A percentile compares a stretch with the other conserved stretches of the same genome.
These are phyloP conservation scores for Fusarium bactridioides DNA, from an alignment of 2,329 filamentous ascomycete species.

Conservation along the genomic window DNA sequence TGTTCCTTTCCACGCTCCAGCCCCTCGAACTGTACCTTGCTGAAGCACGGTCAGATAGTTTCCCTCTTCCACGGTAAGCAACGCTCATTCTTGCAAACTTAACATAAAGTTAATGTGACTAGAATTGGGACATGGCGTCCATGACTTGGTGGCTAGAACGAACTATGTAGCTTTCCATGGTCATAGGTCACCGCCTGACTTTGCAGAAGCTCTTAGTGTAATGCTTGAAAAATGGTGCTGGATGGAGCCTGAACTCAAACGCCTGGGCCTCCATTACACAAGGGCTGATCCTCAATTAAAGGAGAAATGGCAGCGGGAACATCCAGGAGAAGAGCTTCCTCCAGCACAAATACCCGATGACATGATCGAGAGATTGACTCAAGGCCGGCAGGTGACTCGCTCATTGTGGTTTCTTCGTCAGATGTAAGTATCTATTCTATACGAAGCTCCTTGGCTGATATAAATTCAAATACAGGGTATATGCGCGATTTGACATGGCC, in stretches of 20 bases:
- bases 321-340: neutral
- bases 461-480: neutral
- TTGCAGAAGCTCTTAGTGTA: neutral
- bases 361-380: accelerated
- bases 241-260: neutral
- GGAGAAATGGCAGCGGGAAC: neutral
- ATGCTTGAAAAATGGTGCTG: neutral
- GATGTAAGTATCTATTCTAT: neutral
- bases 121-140: neutral
- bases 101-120: neutral
- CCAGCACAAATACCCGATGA: neutral
- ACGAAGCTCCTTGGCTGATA: neutral
- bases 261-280: neutral
- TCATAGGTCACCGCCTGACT: neutral
- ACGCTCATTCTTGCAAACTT: accelerated
- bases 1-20: neutral
- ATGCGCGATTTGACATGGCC: neutral
- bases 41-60: neutral
- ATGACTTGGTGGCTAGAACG: neutral
- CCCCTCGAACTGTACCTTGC: accelerated
- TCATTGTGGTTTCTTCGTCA: neutral
- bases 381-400: neutral
- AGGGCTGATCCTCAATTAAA: neutral
- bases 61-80: neutral
- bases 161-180: neutral